These are phyloP conservation scores for Cornus suecica DNA, from an alignment of 148 eudicot genomes.

Conservation along the genomic window DNA sequence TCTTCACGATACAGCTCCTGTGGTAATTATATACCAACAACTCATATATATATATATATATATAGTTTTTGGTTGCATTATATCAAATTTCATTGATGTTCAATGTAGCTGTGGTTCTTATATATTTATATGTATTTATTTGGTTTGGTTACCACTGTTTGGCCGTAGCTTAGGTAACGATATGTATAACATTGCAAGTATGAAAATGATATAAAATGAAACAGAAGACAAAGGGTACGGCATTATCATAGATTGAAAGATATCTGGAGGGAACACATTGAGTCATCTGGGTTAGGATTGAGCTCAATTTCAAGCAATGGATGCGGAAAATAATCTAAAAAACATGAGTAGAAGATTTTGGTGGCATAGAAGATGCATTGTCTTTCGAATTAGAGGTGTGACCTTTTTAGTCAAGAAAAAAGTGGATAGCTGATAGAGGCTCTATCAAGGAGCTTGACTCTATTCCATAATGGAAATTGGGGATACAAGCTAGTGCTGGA, in stretches of 20 bases:
- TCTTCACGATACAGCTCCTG: slow-evolving; percentile 56
- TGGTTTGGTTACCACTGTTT: neutral
- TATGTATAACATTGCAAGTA: no score
- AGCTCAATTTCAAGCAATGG: neutral
- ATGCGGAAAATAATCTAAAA: neutral
- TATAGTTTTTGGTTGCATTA: neutral
- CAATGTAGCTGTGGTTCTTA: neutral
- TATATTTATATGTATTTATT: no score
- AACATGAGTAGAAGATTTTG: neutral
- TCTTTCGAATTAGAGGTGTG: neutral
- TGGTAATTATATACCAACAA: slow-evolving; percentile 40
- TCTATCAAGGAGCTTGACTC: neutral
- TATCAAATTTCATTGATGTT: neutral
- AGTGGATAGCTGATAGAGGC: neutral
- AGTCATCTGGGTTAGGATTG: neutral
- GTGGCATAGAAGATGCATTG: neutral
- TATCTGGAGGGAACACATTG: neutral
- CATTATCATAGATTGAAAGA: neutral
- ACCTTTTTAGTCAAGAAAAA: neutral
- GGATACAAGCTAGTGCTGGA: neutral
- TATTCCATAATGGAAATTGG: neutral
- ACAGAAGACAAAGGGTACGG: neutral
- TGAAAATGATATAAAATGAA: neutral
- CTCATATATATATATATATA: neutral
- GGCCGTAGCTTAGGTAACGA: neutral